phyloP scores from a whole-genome alignment of 495 filamentous ascomycete species.

The Tirmania nivea region DNA sequence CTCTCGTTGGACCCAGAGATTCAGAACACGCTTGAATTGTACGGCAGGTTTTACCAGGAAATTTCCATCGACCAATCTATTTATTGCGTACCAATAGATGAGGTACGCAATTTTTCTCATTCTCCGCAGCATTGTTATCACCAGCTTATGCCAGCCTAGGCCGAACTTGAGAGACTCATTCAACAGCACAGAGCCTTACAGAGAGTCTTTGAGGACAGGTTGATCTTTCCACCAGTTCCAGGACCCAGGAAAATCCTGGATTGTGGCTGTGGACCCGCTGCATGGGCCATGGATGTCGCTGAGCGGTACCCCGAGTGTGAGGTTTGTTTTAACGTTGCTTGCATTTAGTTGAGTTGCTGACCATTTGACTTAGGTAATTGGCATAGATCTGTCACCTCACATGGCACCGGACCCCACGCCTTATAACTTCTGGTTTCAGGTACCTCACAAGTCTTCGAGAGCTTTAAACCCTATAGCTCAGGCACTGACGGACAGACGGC shows the following conservation, averaged over 20 bases:
- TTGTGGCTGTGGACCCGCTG: conserved; percentile 48
- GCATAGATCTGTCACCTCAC: conserved; percentile 59
- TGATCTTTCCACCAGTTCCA: conserved; percentile 58
- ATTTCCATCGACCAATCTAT: conserved; percentile 48
- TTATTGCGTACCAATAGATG: conserved; percentile 67
- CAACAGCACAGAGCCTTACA: conserved; percentile 49
- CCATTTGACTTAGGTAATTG: conserved; percentile 38
- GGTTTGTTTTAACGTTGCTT: conserved; percentile 25
- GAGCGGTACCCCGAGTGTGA: conserved; percentile 51
- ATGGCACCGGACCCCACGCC: conserved; percentile 35
- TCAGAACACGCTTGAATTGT: conserved; percentile 39
- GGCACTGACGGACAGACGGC: conserved; percentile 2
- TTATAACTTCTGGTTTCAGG: conserved; percentile 17
- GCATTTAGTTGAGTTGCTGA: not conserved
- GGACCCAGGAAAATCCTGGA: conserved; percentile 49
- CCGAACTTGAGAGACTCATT: conserved; percentile 57
- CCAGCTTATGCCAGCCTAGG: conserved; percentile 29
- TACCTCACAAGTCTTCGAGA: not conserved
- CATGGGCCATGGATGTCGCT: conserved; percentile 38
- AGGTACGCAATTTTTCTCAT: conserved; percentile 32
- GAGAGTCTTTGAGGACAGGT: conserved; percentile 47
- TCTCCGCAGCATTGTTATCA: conserved; percentile 1
- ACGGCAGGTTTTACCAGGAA: conserved; percentile 50
- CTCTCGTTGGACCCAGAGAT: conserved; percentile 34
- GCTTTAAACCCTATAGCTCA: not conserved